A percentile compares a stretch with the other conserved stretches of the same genome.
phyloP scores from a whole-genome alignment of 1,284 basidiomycete species.

The Ganoderma sinense region DNA sequence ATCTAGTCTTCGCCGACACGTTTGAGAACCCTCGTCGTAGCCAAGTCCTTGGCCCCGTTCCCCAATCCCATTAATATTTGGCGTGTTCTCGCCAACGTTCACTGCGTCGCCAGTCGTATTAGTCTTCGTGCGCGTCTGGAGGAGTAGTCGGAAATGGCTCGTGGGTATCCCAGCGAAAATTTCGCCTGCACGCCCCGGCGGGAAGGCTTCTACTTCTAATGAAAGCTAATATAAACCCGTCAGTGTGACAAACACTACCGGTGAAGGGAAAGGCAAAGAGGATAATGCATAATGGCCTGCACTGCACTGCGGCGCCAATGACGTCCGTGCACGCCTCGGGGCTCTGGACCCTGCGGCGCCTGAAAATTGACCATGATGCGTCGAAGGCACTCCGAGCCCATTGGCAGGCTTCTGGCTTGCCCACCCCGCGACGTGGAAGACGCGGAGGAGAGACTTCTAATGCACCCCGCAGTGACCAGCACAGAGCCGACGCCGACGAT shows the following conservation, averaged over 20 bases:
- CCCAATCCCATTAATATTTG: background rate
- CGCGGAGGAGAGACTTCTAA: slow-evolving; percentile 15
- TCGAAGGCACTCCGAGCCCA: background rate
- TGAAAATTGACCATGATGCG: background rate
- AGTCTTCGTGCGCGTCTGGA: background rate
- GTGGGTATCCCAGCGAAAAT: slow-evolving; percentile 19
- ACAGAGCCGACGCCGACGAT: background rate
- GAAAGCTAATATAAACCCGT: slow-evolving; percentile 5
- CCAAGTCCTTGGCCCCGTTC: background rate
- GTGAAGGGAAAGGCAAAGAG: slow-evolving; percentile 4
- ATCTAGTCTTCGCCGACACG: background rate
- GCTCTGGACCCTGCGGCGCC: background rate
- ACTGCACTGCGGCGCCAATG: slow-evolving; percentile 3
- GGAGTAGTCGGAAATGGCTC: slow-evolving; percentile 5
- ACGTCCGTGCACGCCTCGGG: slow-evolving; percentile 1
- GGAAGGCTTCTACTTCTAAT: slow-evolving; percentile 10
- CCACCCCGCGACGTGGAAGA: slow-evolving; percentile 13
- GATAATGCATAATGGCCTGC: slow-evolving; percentile 4
- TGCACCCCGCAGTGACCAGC: slow-evolving; percentile 4
- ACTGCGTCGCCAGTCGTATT: slow-evolving; percentile 8
- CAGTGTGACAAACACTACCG: background rate
- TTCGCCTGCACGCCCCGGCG: slow-evolving; percentile 2
- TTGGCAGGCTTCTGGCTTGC: slow-evolving; percentile 2
- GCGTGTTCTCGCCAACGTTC: background rate
- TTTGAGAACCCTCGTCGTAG: background rate